Base-by-base conservation (phyloP, 306 rosid species). In the Vachellia collinsii region DNA sequence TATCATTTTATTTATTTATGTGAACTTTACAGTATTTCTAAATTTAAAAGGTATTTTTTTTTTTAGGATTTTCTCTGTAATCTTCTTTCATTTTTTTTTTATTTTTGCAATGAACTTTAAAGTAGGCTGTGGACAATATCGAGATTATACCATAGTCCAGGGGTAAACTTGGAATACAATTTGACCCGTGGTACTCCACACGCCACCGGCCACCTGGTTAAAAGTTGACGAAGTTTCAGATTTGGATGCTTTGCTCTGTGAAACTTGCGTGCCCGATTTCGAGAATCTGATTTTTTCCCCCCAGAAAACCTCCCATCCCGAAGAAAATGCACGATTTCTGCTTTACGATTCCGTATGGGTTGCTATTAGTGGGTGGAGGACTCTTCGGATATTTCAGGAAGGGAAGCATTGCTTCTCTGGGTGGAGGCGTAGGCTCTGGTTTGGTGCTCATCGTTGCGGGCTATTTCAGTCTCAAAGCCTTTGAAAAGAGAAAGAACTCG, bases 261-360 rank as follows among this genome's bases (percentile, higher is more conserved):
- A 76, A 62, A 17, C 25, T 14, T 48, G 0, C 72, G 25, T 7
- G n/a, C 17, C 64, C 20, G 63, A 51, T 51, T 50, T 74, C 16
- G 29, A 71, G 56, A 81, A 34, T 80, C 87, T 69, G 69, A 61
- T 29, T 70, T 77, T 8, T 81, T 25, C 64, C 79, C 48, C 34
- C 34, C 34, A 29, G 64, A 41, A 80, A 84, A 85, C 81, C 69
- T n/a, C 80, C 72, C 77, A 82, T 16, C 51, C 34, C 51, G 36
- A 53, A 51, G 51, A 90, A 88, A 83, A 93, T 94, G 97, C 95
- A 92, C 84, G 98, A 94, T 87, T 94, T 94, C 92, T 94, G 98
- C 79, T 90, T 94, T 77, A 88, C 98, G 62, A 94, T 94, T 59
- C 98, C 98, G 1, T 94, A 94, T 74, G 98, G 98, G 25, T 67